phyloP scores from a whole-genome alignment of 192 early-diverging fungal genomes.

The Physocladia obscura region DNA sequence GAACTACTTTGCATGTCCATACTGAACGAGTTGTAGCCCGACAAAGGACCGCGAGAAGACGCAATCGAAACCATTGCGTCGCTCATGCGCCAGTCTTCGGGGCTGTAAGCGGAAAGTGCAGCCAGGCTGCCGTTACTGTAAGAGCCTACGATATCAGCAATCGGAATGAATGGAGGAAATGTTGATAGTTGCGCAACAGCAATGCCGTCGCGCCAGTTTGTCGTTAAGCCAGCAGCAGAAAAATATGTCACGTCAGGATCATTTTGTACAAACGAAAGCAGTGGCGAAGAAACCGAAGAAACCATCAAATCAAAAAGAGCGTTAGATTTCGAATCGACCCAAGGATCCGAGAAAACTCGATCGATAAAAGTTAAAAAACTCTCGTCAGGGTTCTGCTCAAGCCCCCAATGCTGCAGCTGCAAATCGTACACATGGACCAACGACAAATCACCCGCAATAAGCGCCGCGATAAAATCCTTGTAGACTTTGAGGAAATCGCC shows the following conservation, averaged over 20 bases:
- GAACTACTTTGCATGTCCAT: constrained; percentile 2
- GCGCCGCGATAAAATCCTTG: not conserved
- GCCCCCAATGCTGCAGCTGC: constrained; percentile 29
- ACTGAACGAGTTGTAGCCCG: constrained; percentile 17
- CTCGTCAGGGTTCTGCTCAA: constrained; percentile 9
- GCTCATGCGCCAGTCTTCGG: constrained; percentile 22
- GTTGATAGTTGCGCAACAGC: constrained; percentile 4
- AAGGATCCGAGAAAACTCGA: constrained; percentile 12
- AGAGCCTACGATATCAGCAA: constrained; percentile 16
- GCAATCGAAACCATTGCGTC: constrained; percentile 27
- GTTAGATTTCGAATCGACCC: constrained; percentile 14
- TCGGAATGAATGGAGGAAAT: not conserved
- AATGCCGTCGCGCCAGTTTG: not conserved
- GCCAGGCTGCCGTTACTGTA: constrained; percentile 20
- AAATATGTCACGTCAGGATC: constrained; percentile 27
- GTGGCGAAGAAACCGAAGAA: not conserved
- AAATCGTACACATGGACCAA: constrained; percentile 11
- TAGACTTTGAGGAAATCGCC: not conserved
- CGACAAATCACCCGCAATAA: constrained; percentile 16
- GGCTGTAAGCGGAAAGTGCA: not conserved
- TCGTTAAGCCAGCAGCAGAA: constrained; percentile 14
- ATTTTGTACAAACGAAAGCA: constrained; percentile 26
- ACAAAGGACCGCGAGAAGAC: not conserved
- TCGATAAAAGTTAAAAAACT: constrained; percentile 3
- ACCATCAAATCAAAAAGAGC: constrained; percentile 27